Base-by-base conservation (phyloP, 2,329 filamentous ascomycete species). In the Botryotinia convoluta region DNA sequence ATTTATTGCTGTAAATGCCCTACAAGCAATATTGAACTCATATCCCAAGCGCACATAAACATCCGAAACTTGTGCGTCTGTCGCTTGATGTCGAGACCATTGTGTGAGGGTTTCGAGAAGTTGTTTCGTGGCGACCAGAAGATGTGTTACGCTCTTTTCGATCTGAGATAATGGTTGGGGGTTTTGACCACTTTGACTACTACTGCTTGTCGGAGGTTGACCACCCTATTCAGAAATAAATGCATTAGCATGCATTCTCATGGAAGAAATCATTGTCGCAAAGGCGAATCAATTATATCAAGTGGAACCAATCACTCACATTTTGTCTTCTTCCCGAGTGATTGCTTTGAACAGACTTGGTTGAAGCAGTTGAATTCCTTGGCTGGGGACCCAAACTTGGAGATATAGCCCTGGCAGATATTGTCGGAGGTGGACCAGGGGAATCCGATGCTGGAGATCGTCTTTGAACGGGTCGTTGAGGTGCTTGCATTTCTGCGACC, bases 21-120 rank as follows among this genome's bases (percentile, higher is more conserved):
- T 92, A 83, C 95, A 98, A 42, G 96, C 96, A 85, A 99, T 96
- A 84, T 99, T 99, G 87, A 99, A 99, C 83, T 99, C 96, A 84
- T 99, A 99, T 64, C 96, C 96, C 75, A 99, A 86, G 75, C 96
- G 92, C 74, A 99, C 96, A 81, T 99, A 99, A 78, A 99, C 96
- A 82, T 99, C 96, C 20, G 96, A 98, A 74, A 99, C 96, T 82
- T 98, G 93, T 75, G 92, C 93, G 83, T 99, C 96, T 76, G 94
- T 95, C 72, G 96, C 95, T 79, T 93, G 91, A 75, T 93, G 92
- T 73, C 95, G 93, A 74, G 96, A 99, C 96, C 96, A 99, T 86
- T 97, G 93, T 64, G 96, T 99, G 75, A 99, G 87, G 9, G 95
- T 99, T 85, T 99, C 96, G 75, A 99, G 91, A 3, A 99, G 90